phyloP scores from a whole-genome alignment of 495 filamentous ascomycete genomes.

The Poronia punctata region DNA sequence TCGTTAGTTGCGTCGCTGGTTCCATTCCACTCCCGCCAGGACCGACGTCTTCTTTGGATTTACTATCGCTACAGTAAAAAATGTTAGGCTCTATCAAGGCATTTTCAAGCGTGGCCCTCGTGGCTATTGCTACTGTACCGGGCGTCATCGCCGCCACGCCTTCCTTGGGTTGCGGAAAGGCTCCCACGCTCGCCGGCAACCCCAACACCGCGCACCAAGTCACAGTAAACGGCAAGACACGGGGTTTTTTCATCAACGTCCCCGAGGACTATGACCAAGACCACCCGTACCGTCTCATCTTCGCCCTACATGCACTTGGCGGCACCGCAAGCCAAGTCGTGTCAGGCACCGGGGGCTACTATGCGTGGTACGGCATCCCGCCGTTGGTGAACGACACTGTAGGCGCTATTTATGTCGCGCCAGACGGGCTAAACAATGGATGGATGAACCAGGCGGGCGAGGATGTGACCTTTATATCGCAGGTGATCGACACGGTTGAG shows the following conservation, averaged over 20 bases:
- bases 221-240: conserved; percentile 21
- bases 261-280: conserved; percentile 35
- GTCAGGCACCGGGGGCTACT: conserved; percentile 23
- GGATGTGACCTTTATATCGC: conserved; percentile 37
- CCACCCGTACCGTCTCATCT: conserved; percentile 34
- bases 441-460: conserved; percentile 38
- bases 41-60: no score
- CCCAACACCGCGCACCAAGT: conserved; percentile 17
- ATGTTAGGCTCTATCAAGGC: neutral
- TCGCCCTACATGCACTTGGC: conserved; percentile 34
- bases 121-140: neutral
- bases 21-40: no score
- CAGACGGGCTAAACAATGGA: conserved; percentile 36
- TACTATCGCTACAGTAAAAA: no score
- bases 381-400: conserved; percentile 24
- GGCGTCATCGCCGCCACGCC: conserved; percentile 9
- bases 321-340: conserved; percentile 31
- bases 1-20: no score
- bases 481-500: conserved; percentile 31
- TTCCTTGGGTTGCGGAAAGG: conserved; percentile 36
- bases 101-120: neutral
- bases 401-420: conserved; percentile 34
- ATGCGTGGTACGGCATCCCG: conserved; percentile 34
- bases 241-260: conserved; percentile 30
- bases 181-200: conserved; percentile 25